phyloP scores from a whole-genome alignment of 768 basidiomycete species.

The Termitomyces sp. region DNA sequence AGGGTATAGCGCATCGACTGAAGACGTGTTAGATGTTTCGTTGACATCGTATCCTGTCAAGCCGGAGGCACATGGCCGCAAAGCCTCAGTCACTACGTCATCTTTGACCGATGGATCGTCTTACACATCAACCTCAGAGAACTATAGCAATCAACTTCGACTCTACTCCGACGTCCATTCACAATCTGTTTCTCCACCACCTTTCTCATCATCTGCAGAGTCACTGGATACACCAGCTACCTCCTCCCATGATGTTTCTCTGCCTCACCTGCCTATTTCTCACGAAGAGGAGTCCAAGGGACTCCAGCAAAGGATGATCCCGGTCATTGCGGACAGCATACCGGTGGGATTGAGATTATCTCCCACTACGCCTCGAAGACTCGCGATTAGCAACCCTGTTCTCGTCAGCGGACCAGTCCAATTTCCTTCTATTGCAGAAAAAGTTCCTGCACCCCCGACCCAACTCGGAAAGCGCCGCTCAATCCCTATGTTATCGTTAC shows the following conservation, averaged over 20 bases:
- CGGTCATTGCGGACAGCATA: conserved; percentile 29
- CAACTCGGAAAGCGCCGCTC: conserved; percentile 36
- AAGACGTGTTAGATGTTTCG: conserved; percentile 22
- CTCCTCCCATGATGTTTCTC: conserved; percentile 49
- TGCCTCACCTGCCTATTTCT: conserved; percentile 34
- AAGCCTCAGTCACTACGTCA: conserved; percentile 15
- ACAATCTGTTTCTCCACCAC: conserved; percentile 39
- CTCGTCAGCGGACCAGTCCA: conserved; percentile 35
- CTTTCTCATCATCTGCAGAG: conserved; percentile 57
- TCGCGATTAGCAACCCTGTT: conserved; percentile 30
- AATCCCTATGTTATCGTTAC: conserved; percentile 39
- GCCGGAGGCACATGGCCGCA: conserved; percentile 8
- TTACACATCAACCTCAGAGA: conserved; percentile 32
- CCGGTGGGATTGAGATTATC: conserved; percentile 21
- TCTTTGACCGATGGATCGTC: conserved; percentile 24
- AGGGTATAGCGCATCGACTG: conserved; percentile 37
- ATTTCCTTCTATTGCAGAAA: conserved; percentile 41
- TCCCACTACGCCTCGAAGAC: conserved; percentile 22
- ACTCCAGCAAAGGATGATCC: conserved; percentile 20
- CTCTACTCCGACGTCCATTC: conserved; percentile 19
- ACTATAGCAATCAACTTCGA: conserved; percentile 18
- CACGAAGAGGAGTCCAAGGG: conserved; percentile 26
- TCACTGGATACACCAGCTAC: conserved; percentile 56
- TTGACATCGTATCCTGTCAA: conserved; percentile 6
- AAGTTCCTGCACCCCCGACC: conserved; percentile 13